Conservation (phyloP, 192 early-diverging fungal genomes). For the Rhizophlyctis rosea region DNA sequence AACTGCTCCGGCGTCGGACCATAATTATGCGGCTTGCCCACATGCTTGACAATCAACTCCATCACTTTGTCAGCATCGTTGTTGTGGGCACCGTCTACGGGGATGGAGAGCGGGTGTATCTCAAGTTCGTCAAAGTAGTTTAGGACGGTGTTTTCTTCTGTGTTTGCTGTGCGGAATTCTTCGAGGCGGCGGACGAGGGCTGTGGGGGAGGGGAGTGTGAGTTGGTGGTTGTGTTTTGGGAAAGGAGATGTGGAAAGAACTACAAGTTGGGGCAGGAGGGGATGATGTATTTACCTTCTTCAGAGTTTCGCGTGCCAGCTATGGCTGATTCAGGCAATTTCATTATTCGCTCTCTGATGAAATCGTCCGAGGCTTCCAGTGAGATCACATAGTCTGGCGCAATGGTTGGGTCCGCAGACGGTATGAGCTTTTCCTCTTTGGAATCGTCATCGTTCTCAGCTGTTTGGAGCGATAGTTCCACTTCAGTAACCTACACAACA, state of each 20-base stretch:
- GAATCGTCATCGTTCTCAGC: constrained; percentile 48
- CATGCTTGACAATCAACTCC: constrained; percentile 36
- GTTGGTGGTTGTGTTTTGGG: too few relatives aligned
- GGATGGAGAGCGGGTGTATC: constrained; percentile 45
- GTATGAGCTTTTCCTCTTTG: constrained; percentile 44
- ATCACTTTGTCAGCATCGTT: constrained; percentile 35
- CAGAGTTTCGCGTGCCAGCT: constrained; percentile 49
- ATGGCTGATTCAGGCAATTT: constrained; percentile 49
- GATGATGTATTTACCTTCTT: constrained; percentile 46
- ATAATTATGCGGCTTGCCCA: constrained; percentile 60
- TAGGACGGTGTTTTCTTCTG: constrained; percentile 54
- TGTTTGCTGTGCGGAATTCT: constrained; percentile 49
- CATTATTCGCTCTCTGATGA: constrained; percentile 57
- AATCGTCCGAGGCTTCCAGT: constrained; percentile 50
- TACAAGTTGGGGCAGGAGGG: too few relatives aligned
- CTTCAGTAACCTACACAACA: too few relatives aligned
- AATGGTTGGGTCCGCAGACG: constrained; percentile 39
- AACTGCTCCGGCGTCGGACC: constrained; percentile 55
- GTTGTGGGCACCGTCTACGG: constrained; percentile 35
- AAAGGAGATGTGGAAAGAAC: too few relatives aligned
- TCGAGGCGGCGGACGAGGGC: constrained; percentile 47
- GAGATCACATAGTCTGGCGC: constrained; percentile 50
- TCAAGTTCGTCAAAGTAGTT: constrained; percentile 65
- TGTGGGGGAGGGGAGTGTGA: constrained; percentile 6
- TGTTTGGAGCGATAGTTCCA: too few relatives aligned